Evolutionary conservation across 1,284 basidiomycete species (phyloP).

Genomic region (Cystobasidium sp.): DNA sequence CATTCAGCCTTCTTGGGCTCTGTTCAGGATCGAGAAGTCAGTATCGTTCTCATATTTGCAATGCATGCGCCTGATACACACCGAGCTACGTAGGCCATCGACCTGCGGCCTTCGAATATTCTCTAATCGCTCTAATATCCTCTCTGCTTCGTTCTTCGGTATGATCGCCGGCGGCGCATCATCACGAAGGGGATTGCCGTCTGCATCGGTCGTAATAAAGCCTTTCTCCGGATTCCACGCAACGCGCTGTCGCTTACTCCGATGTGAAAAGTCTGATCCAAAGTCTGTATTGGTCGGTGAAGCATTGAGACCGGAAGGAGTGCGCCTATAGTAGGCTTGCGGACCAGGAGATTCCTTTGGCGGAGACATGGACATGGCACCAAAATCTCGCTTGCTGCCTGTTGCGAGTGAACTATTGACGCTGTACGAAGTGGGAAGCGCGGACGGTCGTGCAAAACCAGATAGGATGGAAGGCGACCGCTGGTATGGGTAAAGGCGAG

Average conservation of each 20-base stretch:
- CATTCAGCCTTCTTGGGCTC: conserved; percentile 35
- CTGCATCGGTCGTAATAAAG: conserved; percentile 24
- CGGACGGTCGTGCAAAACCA: background rate
- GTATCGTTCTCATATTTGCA: background rate
- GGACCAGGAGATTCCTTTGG: conserved; percentile 21
- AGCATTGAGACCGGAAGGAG: background rate
- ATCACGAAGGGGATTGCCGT: conserved; percentile 18
- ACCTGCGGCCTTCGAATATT: conserved; percentile 30
- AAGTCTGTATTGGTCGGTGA: conserved; percentile 32
- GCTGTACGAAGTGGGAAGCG: conserved; percentile 1
- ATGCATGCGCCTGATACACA: background rate
- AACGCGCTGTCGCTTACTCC: conserved; percentile 33
- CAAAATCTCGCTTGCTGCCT: conserved; percentile 18
- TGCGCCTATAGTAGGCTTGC: background rate
- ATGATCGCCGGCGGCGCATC: background rate
- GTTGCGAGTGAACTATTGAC: background rate
- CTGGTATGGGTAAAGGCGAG: conserved; percentile 37
- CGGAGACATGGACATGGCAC: conserved; percentile 26
- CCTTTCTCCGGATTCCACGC: conserved; percentile 40
- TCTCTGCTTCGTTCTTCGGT: conserved; percentile 43
- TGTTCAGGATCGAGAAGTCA: background rate
- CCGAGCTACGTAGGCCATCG: conserved; percentile 27
- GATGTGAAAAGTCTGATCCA: conserved; percentile 21
- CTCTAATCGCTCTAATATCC: conserved; percentile 38
- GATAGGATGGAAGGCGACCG: conserved; percentile 20